phyloP scores from a whole-genome alignment of 768 basidiomycete species.

The Rhizopogon vesiculosus region DNA sequence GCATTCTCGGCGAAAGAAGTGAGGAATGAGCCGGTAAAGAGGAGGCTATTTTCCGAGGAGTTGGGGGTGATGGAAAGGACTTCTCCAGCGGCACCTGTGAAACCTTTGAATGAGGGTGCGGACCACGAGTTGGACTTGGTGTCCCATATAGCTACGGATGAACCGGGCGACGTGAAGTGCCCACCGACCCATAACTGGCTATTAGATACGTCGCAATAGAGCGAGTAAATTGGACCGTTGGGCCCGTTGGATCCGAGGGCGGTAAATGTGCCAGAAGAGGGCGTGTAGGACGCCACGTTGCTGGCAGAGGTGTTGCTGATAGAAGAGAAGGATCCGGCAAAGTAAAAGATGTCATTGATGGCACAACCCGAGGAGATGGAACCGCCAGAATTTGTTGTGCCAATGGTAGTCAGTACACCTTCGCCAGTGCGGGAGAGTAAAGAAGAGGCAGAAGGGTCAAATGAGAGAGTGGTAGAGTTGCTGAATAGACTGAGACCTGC shows the following conservation, averaged over 20 bases:
- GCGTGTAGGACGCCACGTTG: slow-evolving; percentile 77
- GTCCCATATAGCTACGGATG: slow-evolving; percentile 71
- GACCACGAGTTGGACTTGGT: slow-evolving; percentile 63
- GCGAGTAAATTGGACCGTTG: slow-evolving; percentile 63
- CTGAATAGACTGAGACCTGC: slow-evolving; percentile 79
- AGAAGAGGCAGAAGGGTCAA: slow-evolving; percentile 70
- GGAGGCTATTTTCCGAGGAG: slow-evolving; percentile 64
- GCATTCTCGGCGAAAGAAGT: slow-evolving; percentile 61
- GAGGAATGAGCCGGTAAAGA: slow-evolving; percentile 87
- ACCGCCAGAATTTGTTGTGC: slow-evolving; percentile 78
- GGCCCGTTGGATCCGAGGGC: slow-evolving; percentile 65
- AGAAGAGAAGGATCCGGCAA: slow-evolving; percentile 82
- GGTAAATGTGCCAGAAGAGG: slow-evolving; percentile 52
- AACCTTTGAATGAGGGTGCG: slow-evolving; percentile 74
- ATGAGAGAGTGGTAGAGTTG: slow-evolving; percentile 47
- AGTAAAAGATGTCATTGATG: slow-evolving; percentile 63
- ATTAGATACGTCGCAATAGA: slow-evolving; percentile 71
- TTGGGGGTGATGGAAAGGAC: slow-evolving; percentile 78
- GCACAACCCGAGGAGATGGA: slow-evolving; percentile 69
- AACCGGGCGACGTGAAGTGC: slow-evolving; percentile 60
- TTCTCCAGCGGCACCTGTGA: slow-evolving; percentile 62
- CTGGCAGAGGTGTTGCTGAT: slow-evolving; percentile 52
- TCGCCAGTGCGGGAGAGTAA: slow-evolving; percentile 60
- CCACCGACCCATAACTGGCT: slow-evolving; percentile 79
- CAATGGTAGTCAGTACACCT: slow-evolving; percentile 66